Evolutionary conservation across 2,329 filamentous ascomycete genomes (phyloP), one percentile per base, ranked within the genome.

Genomic region (Nigrograna mackinnonii): DNA sequence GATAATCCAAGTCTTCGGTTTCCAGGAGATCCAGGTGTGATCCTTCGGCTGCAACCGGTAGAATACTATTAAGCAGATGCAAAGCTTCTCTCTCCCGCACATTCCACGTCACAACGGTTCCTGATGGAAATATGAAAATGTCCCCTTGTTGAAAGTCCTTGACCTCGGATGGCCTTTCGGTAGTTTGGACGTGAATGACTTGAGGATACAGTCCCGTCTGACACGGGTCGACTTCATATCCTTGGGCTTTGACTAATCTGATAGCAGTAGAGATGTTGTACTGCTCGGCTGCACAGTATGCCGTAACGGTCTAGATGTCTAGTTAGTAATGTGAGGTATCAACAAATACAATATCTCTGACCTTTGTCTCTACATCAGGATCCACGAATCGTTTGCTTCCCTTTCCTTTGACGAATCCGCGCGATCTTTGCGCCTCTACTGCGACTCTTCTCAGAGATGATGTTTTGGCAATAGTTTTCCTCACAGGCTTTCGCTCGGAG

Each of bases 121-220:
- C 94, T 0, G 91, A 96, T 6, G 92, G 91, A 54, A 99, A 99
- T 43, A 99, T 85, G 63, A 97, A 97, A 37, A 97, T 83, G 70
- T 99, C 94, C 22, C 91, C 91, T 36, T 62, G 60, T 26, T 62
- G 82, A 79, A 67, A 60, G 76, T 75, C 41, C 72, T 75, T 67
- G 37, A 68, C 60, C 44, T 67, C 64, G 14, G 62, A 55, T 5
- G 66, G 55, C 37, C 64, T 57, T 35, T 70, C 70, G 1, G 65
- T 66, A 6, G 70, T 72, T 41, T 73, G 74, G 12, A 86, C 69
- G 55, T 87, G 84, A 24, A 86, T 74, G 22, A 87, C 83, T 57
- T 86, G 83, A 2, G 83, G 82, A 49, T 80, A 84, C 3, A 87
- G 71, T 3, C 78, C 79, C 1, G 83, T 86, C 33, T 76, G 70